Base-by-base conservation (phyloP, 2,329 filamentous ascomycete genomes). In the Amphichorda felina region DNA sequence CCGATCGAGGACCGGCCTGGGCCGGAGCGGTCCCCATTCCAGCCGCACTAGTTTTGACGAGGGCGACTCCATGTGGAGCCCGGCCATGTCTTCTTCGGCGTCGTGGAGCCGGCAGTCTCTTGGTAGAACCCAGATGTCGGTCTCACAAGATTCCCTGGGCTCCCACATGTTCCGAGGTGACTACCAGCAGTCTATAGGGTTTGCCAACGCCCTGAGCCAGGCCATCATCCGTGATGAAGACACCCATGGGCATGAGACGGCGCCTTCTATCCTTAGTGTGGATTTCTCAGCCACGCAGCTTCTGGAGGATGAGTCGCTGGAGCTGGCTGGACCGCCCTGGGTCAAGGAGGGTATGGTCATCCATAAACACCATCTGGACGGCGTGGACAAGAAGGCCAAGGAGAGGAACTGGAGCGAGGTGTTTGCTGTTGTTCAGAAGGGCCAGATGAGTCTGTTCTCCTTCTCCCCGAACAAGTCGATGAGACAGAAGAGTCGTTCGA, bases 41-140 rank as follows among this genome's bases (percentile, higher is more conserved):
- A 95, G 87, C 51, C 76, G 88, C 34, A 96, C 89, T 8, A 96
- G 89, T 57, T 75, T 98, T 43, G 91, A 98, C 40, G 91, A 98
- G 48, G 76, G 79, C 40, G 83, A 78, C 41, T 93, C 86, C 2
- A 70, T 95, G 32, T 96, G 86, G 85, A 95, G 85, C 47, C 91
- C 91, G 9, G 66, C 75, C 2, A 60, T 68, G 27, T 86, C 85
- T 15, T 86, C 85, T 16, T 94, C 87, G n/a, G 94, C 87, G 43
- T 91, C 84, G 1, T 95, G 88, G 87, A 95, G 88, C 61, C 89
- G 85, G 49, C 84, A 91, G 50, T 96, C 89, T 1, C 70, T 94
- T 40, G 86, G 88, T 22, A 86, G 93, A 52, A 94, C 87, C 1
- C 79, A 93, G 42, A 87, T 86, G 1, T 89, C 87, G 3, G 83